phyloP scores from a whole-genome alignment of 164 flowering plant genomes.

The Amborella trichopoda region DNA sequence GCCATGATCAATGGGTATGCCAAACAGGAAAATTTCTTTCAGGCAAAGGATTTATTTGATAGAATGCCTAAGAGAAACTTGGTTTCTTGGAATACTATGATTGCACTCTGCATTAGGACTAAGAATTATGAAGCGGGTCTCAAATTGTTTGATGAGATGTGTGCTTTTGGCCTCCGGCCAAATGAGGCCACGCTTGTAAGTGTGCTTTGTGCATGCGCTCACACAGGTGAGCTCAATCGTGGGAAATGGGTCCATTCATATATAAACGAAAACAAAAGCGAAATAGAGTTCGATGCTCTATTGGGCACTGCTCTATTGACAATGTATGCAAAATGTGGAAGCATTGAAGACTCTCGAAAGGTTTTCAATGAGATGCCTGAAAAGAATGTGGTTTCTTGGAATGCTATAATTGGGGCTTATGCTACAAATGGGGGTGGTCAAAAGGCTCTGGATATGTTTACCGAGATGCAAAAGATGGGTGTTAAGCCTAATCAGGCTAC shows the following conservation, averaged over 20 bases:
- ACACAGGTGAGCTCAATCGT: constrained; percentile 28
- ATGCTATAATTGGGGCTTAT: constrained; percentile 57
- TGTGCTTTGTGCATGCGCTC: constrained; percentile 50
- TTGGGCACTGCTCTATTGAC: constrained; percentile 50
- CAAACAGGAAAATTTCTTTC: constrained; percentile 16
- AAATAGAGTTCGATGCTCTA: constrained; percentile 32
- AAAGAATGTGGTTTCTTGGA: constrained; percentile 62
- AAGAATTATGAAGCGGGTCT: constrained; percentile 34
- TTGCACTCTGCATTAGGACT: constrained; percentile 34
- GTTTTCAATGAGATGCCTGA: constrained; percentile 49
- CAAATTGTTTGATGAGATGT: constrained; percentile 43
- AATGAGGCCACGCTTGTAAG: constrained; percentile 59
- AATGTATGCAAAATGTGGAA: constrained; percentile 71
- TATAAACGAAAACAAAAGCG: constrained; percentile 12
- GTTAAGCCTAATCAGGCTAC: constrained; percentile 41
- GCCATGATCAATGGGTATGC: constrained; percentile 62
- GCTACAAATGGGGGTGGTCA: constrained; percentile 47
- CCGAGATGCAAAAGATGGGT: constrained; percentile 52
- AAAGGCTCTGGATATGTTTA: constrained; percentile 44
- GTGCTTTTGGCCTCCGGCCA: constrained; percentile 25
- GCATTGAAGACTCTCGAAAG: constrained; percentile 34
- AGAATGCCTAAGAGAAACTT: constrained; percentile 32
- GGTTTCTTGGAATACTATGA: constrained; percentile 51
- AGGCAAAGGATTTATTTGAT: constrained; percentile 33
- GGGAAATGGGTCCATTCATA: constrained; percentile 51